These are phyloP conservation scores for Haplosporangium sp. DNA, from an alignment of 371 early-diverging fungal genomes.

Conservation along the genomic window DNA sequence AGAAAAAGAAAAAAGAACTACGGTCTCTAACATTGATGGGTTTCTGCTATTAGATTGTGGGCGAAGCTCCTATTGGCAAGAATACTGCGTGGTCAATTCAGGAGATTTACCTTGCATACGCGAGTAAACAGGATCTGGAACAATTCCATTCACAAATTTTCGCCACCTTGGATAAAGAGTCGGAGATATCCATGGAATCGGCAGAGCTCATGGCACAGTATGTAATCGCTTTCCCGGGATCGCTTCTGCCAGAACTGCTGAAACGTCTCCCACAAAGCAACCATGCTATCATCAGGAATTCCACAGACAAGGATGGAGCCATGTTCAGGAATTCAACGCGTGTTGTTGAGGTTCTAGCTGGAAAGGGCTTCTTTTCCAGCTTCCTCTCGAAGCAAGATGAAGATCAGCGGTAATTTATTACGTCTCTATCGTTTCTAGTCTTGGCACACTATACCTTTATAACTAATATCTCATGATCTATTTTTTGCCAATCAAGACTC, in stretches of 20 bases:
- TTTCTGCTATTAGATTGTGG: slow-evolving; percentile 6
- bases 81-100: slow-evolving; percentile 9
- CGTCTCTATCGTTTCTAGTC: too few relatives aligned
- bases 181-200: neutral
- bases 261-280: neutral
- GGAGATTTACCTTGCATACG: neutral
- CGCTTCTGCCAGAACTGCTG: slow-evolving; percentile 9
- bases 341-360: slow-evolving; percentile 17
- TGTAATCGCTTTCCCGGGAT: neutral
- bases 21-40: neutral
- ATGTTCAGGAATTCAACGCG: slow-evolving; percentile 7
- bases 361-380: slow-evolving; percentile 13
- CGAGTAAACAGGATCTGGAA: slow-evolving; percentile 10
- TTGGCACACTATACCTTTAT: neutral
- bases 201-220: slow-evolving; percentile 16
- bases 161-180: slow-evolving; percentile 3
- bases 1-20: too few relatives aligned
- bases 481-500: neutral
- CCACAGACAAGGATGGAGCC: too few relatives aligned
- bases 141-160: neutral
- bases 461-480: neutral
- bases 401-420: slow-evolving; percentile 1
- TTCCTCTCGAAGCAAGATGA: neutral
- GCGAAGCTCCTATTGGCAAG: slow-evolving; percentile 10
- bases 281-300: neutral